Evolutionary conservation across 495 filamentous ascomycete genomes (phyloP).

Genomic region (Hyphodiscus hymeniophilus): DNA sequence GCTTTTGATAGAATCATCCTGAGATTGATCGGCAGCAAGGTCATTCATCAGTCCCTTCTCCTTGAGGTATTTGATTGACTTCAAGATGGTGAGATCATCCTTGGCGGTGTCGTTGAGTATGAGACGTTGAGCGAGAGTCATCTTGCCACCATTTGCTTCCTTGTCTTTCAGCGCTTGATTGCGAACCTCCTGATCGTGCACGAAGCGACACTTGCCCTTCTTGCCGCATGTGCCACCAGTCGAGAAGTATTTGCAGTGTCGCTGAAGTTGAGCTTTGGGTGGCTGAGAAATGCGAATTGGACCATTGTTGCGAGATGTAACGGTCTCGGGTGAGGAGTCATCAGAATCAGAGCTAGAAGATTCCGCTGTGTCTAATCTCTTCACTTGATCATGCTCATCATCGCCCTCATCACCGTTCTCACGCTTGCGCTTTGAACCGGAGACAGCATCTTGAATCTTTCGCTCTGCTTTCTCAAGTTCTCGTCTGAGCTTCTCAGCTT

Average conservation of each 20-base stretch:
- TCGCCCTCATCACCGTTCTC: slow-evolving; percentile 49
- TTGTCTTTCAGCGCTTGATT: slow-evolving; percentile 44
- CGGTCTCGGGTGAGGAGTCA: slow-evolving; percentile 41
- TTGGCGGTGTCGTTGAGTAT: slow-evolving; percentile 48
- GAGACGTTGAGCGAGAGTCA: slow-evolving; percentile 48
- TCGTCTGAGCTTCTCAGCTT: slow-evolving; percentile 40
- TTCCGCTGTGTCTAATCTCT: slow-evolving; percentile 26
- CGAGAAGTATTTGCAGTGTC: slow-evolving; percentile 52
- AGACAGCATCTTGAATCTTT: slow-evolving; percentile 29
- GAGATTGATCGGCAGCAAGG: slow-evolving; percentile 16
- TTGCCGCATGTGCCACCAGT: slow-evolving; percentile 53
- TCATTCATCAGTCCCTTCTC: slow-evolving; percentile 32
- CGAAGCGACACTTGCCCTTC: slow-evolving; percentile 58
- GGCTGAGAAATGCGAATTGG: slow-evolving; percentile 20
- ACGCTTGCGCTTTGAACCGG: slow-evolving; percentile 41
- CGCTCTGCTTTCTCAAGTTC: slow-evolving; percentile 43
- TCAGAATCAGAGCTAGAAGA: slow-evolving; percentile 27
- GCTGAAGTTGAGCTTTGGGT: slow-evolving; percentile 41
- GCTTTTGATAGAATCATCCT: neutral
- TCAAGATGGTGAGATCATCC: slow-evolving; percentile 46
- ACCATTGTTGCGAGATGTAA: slow-evolving; percentile 31
- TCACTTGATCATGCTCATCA: slow-evolving; percentile 31
- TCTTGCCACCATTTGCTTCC: slow-evolving; percentile 43
- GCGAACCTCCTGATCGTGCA: slow-evolving; percentile 44
- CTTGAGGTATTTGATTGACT: slow-evolving; percentile 42